A percentile compares a stretch with the other conserved stretches of the same genome.
These are phyloP conservation scores for Raddia distichophylla DNA, from an alignment of 176 grass and related monocot genomes.

Conservation along the genomic window DNA sequence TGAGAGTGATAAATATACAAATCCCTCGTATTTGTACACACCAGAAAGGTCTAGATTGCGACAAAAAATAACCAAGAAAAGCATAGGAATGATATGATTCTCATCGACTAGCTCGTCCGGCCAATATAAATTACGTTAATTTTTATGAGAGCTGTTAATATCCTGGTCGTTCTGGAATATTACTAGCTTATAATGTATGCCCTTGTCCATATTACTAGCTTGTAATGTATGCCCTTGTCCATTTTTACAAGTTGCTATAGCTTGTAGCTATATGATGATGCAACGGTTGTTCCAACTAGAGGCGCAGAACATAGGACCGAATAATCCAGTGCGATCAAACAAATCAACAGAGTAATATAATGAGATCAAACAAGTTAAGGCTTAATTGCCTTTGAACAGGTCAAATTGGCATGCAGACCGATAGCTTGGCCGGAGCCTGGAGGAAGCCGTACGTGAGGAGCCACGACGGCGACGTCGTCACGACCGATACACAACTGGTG, in stretches of 20 bases:
- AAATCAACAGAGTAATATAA: not conserved
- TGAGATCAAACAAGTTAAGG: not conserved
- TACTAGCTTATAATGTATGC: not conserved
- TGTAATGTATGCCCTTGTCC: not conserved
- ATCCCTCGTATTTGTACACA: not conserved
- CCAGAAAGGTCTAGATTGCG: no score
- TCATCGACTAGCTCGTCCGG: constrained; percentile 11
- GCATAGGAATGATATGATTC: not conserved
- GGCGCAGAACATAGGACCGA: no score
- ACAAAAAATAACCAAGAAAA: not conserved
- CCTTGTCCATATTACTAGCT: not conserved
- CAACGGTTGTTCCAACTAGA: not conserved
- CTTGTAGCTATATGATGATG: not conserved
- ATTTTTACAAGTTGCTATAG: not conserved
- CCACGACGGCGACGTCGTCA: constrained; percentile 28
- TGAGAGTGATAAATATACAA: no score
- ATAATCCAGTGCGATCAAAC: not conserved
- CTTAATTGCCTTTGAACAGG: constrained; percentile 1
- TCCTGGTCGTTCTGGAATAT: not conserved
- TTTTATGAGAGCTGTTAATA: no score
- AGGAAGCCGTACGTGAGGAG: constrained; percentile 4
- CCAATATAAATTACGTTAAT: not conserved
- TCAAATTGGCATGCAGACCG: constrained; percentile 20
- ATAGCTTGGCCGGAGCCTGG: not conserved
- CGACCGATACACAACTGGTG: constrained; percentile 37